Evolutionary conservation across 768 basidiomycete species (phyloP).

Genomic region (Macrolepiota albuminosa): DNA sequence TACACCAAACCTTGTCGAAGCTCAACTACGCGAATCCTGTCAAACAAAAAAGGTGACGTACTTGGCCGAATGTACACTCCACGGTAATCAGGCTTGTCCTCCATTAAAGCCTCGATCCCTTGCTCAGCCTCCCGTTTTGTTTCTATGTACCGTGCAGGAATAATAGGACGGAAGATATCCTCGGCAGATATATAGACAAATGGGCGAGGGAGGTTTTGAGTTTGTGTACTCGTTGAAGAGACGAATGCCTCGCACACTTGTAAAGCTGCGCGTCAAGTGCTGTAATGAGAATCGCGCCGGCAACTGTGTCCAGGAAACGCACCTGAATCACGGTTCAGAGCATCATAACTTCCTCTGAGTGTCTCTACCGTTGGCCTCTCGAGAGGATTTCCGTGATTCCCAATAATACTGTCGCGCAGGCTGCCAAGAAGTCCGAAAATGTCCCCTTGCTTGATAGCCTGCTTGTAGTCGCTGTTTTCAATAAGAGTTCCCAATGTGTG

Average conservation of each 20-base stretch:
- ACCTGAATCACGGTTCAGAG: constrained; percentile 90
- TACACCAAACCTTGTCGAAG: constrained; percentile 78
- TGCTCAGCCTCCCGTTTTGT: constrained; percentile 92
- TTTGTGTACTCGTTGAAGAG: constrained; percentile 30
- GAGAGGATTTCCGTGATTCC: constrained; percentile 56
- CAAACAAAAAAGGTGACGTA: constrained; percentile 33
- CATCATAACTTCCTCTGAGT: constrained; percentile 58
- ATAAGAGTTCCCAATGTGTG: constrained; percentile 92
- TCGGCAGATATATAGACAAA: constrained; percentile 97
- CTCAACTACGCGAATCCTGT: constrained; percentile 2
- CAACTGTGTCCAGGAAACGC: constrained; percentile 20
- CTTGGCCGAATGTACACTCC: constrained; percentile 88
- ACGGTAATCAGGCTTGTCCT: constrained; percentile 41
- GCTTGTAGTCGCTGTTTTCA: constrained; percentile 79
- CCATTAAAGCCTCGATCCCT: constrained; percentile 53
- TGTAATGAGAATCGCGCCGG: not conserved
- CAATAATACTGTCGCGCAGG: constrained; percentile 29
- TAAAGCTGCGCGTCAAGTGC: constrained; percentile 40
- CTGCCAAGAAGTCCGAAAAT: constrained; percentile 45
- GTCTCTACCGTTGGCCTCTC: constrained; percentile 31
- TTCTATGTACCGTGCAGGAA: constrained; percentile 83
- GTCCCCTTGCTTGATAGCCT: constrained; percentile 56
- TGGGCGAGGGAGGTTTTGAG: constrained; percentile 39
- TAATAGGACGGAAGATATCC: constrained; percentile 83
- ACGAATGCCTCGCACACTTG: constrained; percentile 77